Percentiles rank a stretch among this genome's conserved stretches.
phyloP scores from a whole-genome alignment of 306 rosid species.

The Glycine tomentella region DNA sequence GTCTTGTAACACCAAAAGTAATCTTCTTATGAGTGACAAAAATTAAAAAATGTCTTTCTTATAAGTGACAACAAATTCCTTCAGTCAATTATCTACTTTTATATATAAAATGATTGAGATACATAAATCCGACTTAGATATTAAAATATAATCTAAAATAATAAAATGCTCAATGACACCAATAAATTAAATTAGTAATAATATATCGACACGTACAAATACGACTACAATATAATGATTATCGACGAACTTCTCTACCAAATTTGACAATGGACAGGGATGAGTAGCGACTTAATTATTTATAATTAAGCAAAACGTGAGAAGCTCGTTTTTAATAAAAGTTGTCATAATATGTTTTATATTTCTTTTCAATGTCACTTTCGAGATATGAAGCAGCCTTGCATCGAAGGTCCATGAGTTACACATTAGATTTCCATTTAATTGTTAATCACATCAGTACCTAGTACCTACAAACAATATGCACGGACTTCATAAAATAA shows the following conservation, averaged over 20 bases:
- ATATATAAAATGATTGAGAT: too few relatives aligned
- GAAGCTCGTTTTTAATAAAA: too few relatives aligned
- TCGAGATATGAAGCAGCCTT: neutral
- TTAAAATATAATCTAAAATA: neutral
- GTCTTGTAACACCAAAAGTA: too few relatives aligned
- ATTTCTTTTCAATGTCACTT: conserved; percentile 6
- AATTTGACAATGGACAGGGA: neutral
- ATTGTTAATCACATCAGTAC: neutral
- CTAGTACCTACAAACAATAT: neutral
- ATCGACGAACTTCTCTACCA: neutral
- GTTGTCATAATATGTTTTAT: neutral
- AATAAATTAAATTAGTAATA: neutral
- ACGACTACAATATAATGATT: neutral
- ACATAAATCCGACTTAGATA: neutral
- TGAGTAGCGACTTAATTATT: neutral
- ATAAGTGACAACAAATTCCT: too few relatives aligned
- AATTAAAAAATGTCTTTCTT: too few relatives aligned
- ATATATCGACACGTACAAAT: neutral
- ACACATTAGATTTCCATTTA: neutral
- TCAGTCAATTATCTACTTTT: too few relatives aligned
- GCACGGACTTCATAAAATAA: neutral
- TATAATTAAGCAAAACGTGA: conserved; percentile 4
- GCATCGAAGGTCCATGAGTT: neutral
- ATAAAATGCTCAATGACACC: neutral
- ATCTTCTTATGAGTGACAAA: too few relatives aligned